Base-by-base conservation (phyloP, 352 stramenopile genomes). In the Globisporangium cystogenes region DNA sequence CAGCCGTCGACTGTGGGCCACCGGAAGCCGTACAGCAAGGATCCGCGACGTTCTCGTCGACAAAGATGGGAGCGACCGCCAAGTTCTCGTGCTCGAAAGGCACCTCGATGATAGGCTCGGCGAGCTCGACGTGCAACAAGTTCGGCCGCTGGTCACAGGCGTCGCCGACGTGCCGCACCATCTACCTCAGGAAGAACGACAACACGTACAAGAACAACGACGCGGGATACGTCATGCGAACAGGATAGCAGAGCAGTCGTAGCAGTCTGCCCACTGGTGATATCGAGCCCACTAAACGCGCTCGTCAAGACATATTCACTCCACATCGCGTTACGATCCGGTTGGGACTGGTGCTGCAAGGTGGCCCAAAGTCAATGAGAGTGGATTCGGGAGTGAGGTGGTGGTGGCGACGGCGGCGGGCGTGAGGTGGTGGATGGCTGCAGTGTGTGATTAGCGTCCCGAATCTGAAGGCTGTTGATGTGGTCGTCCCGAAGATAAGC, bases 191-290 rank as follows among this genome's bases (percentile, higher is more conserved):
- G 10, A 65, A 57, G 29, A 79, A 74, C 7, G 76, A 87, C 62
- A 81, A 81, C 64, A 64, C 60, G 26, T 87, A 62, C 61, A 82
- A 70, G 64, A 85, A 75, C 48, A 51, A 67, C 46, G 67, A 85
- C 59, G 43, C 50, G 16, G 76, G 76, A 39, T 87, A 87, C 55
- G 39, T 43, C 39, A 43, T 43, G 39, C 39, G 39, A 11, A 23
- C 39, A 24, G 39, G 39, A 8, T 43, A 43, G 39, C 18, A 8
- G 37, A 21, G 10, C 33, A 37, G 10, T 14, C n/a, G n/a, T n/a
- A n/a, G n/a, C n/a, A n/a, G n/a, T n/a, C n/a, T n/a, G n/a, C n/a
- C n/a, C n/a, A n/a, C n/a, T n/a, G n/a, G n/a, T n/a, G n/a, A n/a
- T n/a, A n/a, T n/a, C n/a, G n/a, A n/a, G n/a, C n/a, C n/a, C n/a